Evolutionary conservation across 108 stramenopile genomes (phyloP), one percentile per base, ranked within the genome.

Genomic region (Cyclostephanos tholiformis): DNA sequence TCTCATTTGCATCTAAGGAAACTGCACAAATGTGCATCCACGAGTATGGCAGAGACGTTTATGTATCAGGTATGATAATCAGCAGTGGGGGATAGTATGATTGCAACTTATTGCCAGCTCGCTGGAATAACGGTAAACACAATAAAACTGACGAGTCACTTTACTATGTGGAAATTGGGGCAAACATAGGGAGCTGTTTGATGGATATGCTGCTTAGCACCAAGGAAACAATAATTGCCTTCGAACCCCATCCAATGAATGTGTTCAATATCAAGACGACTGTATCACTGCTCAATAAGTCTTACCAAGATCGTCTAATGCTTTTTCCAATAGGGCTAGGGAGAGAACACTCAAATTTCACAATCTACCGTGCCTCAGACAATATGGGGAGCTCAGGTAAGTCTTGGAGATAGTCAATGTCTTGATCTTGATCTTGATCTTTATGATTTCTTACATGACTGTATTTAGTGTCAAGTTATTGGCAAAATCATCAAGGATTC

Each of bases 171-270:
- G 80, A 81, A 5, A 71, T 81, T 67, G 80, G 74, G 0, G 80
- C 74, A 20, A 81, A 81, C 30, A 75, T 76, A 48, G 80, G 80
- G 4, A 19, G 48, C 4, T 81, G 80, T 64, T 44, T 81, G 17
- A 76, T 76, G 74, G 80, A 81, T 51, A 81, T 81, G 74, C 63
- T 81, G 10, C 13, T 76, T 16, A 32, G 39, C 17, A 71, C 74
- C 32, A 62, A 81, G 61, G 74, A 74, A n/a, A 70, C 53, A 22
- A 76, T 81, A 32, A 25, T 81, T 13, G 80, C 75, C 6, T 71
- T 76, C 61, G 80, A 81, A 59, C 80, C 80, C 20, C 68, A 75
- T 63, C 80, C 80, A 5, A 61, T 60, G 26, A 80, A 75, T 53
- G 29, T 60, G 20, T 51, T 17, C 20, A 20, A 20, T 51, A 20